Percentiles rank a stretch among this genome's conserved stretches.
Evolutionary conservation across 1,284 basidiomycete species (phyloP).

Genomic region (Meripilus lineatus): DNA sequence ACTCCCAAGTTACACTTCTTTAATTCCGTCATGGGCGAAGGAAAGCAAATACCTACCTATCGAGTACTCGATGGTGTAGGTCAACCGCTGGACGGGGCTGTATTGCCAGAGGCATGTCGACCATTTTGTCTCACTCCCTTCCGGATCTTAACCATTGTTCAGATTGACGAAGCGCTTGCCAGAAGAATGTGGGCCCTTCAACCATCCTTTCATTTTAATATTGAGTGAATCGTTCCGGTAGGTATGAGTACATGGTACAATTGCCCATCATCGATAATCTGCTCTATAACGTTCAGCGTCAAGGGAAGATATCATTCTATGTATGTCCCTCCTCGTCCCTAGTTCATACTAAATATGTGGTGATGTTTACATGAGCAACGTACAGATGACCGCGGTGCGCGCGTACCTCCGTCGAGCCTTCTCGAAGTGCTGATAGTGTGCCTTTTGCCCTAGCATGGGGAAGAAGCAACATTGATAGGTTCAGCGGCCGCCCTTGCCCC

Average conservation of each 20-base stretch:
- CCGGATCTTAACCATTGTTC: background rate
- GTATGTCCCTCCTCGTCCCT: no score
- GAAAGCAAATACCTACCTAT: slow-evolving; percentile 73
- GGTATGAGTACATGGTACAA: slow-evolving; percentile 80
- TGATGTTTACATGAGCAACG: no score
- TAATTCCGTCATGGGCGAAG: slow-evolving; percentile 62
- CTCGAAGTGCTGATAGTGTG: no score
- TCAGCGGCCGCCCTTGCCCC: slow-evolving; percentile 79
- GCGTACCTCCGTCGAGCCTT: no score
- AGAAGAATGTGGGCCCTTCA: slow-evolving; percentile 61
- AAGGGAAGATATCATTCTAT: slow-evolving; percentile 94
- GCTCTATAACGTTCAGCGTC: slow-evolving; percentile 88
- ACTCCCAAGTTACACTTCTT: slow-evolving; percentile 68
- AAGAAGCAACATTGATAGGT: slow-evolving; percentile 90
- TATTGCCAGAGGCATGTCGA: slow-evolving; percentile 60
- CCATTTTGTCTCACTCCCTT: background rate
- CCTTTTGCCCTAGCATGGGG: slow-evolving; percentile 63
- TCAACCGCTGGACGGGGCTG: slow-evolving; percentile 64
- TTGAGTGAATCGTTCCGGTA: slow-evolving; percentile 20
- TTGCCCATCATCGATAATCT: slow-evolving; percentile 85
- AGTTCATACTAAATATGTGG: no score
- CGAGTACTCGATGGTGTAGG: slow-evolving; percentile 79
- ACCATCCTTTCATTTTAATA: no score
- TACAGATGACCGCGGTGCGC: slow-evolving; percentile 74
- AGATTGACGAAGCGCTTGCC: slow-evolving; percentile 75